Base-by-base conservation (phyloP, 2,329 filamentous ascomycete species). In the Reticulascus tulasneorum region DNA sequence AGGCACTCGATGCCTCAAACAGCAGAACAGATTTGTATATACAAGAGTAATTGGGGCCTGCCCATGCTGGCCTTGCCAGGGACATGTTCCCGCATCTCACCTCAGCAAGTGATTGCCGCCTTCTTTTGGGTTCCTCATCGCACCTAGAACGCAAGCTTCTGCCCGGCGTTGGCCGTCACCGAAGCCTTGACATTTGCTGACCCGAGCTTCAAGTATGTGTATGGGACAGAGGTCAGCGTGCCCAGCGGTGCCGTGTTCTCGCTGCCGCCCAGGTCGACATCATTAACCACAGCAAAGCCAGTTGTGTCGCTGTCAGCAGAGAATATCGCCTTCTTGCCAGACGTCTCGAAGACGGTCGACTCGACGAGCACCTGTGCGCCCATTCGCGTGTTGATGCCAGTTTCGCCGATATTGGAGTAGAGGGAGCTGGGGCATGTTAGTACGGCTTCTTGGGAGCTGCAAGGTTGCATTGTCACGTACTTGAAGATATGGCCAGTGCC, bases 341-440 rank as follows among this genome's bases (percentile, higher is more conserved):
- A 62, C 38, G 53, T 61, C 24, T 59, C 60, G 49, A 77, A 77
- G 46, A 59, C 59, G 40, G 70, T 69, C 33, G 72, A 76, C 62
- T 80, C 70, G 18, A 79, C 64, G 19, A 79, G 67, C n/a, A 78
- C 59, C 53, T 79, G 66, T n/a, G 76, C 73, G 10, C 67, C 69
- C 48, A 70, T 63, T 35, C 73, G 71, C 32, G 73, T 71, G 63
- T 79, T 78, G 62, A 80, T 67, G 30, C 71, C 69, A 28, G 57
- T 62, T 32, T 34, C 45, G 32, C 61, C 54, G 45, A 68, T 49
- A 47, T 59, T 56, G 53, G 63, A 64, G 57, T 64, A 69, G 46
- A 50, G 53, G 66, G 75, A 79, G 64, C 70, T 77, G 51, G 75
- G 50, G 18, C 26, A 8, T 17, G 3, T 24, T 9, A 11, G 3